Evolutionary conservation across 192 early-diverging fungal species (phyloP), one percentile per base, ranked within the genome.

Genomic region (Coemansia sp.): DNA sequence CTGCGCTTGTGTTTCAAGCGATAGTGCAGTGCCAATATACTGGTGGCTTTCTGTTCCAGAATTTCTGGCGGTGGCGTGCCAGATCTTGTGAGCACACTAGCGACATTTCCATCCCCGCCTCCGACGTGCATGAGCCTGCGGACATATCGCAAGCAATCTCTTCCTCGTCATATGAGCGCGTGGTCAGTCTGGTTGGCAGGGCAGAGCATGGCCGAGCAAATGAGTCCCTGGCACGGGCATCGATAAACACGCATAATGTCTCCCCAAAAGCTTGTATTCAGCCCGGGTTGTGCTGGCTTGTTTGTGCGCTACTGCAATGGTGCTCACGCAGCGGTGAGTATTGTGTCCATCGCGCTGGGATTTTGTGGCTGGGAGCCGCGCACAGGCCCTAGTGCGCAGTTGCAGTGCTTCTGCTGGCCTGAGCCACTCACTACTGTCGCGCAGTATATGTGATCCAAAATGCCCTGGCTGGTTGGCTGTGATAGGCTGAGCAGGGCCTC

Each of bases 1-100:
- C 40, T n/a, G 15, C 14, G 40, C 14, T 11, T 42, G 15, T n/a
- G 9, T 0, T 42, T 5, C 40, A 5, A 15, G 40, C 12, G 40
- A 42, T 42, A 42, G 40, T 42, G 40, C 40, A n/a, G 12, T 3
- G 6, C 52, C 11, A 42, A 28, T 15, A 31, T 31, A 7, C 31
- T 31, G 52, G 52, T 54, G 52, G 52, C 52, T 54, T 54, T 54
- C 52, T 20, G 25, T 52, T 54, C 28, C 15, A 24, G 28, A 54
- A 28, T 54, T n/a, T 8, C 52, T 26, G 52, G 52, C 52, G 52
- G 52, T 54, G 52, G 52, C 52, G 52, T 54, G 52, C 52, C n/a
- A 25, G 52, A 28, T 54, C 52, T 54, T 54, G 52, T 54, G 52
- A 54, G 52, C 52, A 25, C 52, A 4, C 26, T 15, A 15, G 23